Percentiles rank a stretch among this genome's conserved stretches.
These are phyloP conservation scores for Chiua virens DNA, from an alignment of 768 basidiomycete species.

Conservation along the genomic window DNA sequence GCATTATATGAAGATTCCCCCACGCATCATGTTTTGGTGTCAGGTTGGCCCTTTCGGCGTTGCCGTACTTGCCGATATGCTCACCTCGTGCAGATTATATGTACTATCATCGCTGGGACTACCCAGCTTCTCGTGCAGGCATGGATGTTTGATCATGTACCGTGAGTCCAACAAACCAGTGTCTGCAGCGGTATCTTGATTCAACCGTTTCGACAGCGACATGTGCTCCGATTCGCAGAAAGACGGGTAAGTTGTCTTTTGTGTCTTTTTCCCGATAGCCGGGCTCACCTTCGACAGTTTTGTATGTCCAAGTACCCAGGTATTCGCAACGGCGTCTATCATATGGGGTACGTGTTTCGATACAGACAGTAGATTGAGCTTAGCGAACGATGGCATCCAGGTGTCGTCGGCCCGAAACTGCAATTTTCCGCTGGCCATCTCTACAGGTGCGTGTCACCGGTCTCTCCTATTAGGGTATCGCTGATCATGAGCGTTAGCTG, in stretches of 20 bases:
- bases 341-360: constrained; percentile 38
- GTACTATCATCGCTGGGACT: constrained; percentile 67
- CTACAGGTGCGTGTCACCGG: constrained; percentile 50
- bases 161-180: constrained; percentile 37
- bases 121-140: constrained; percentile 73
- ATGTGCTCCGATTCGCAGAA: constrained; percentile 47
- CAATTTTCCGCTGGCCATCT: constrained; percentile 56
- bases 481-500: constrained; percentile 18
- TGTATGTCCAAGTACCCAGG: constrained; percentile 51
- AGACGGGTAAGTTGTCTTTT: constrained; percentile 28
- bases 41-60: constrained; percentile 42
- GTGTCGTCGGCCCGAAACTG: constrained; percentile 63
- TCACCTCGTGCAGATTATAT: constrained; percentile 46
- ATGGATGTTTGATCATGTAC: constrained; percentile 65
- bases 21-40: constrained; percentile 67
- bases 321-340: constrained; percentile 56
- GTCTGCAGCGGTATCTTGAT: neutral
- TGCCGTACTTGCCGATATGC: neutral
- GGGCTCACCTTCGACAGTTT: constrained; percentile 33
- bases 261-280: neutral
- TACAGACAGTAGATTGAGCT: constrained; percentile 1
- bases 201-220: constrained; percentile 32
- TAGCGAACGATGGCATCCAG: constrained; percentile 36
- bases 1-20: constrained; percentile 64
- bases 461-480: neutral